Evolutionary conservation across 164 flowering plant genomes (phyloP), one percentile per base, ranked within the genome.

Genomic region (Echeveria elegans): DNA sequence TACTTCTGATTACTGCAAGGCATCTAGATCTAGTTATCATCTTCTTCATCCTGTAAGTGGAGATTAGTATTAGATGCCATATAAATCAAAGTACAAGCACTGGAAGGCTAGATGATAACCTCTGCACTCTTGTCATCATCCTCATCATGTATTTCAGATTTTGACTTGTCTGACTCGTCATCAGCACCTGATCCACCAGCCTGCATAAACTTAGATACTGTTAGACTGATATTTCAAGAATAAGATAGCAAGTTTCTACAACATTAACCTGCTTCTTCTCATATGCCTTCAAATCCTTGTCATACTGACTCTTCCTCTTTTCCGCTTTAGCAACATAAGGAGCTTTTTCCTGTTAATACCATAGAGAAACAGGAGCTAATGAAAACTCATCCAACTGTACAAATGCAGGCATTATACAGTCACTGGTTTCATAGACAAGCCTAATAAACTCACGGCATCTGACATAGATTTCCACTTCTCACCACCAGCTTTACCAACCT

Each of bases 401-500:
- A n/a, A n/a, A n/a, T n/a, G n/a, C n/a, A n/a, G n/a, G 48, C 7
- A 52, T 12, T 38, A 26, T 0, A 14, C 1, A 45, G 28, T 16
- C 56, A 30, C 2, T 10, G 23, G 36, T 23, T 40, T 16, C 32
- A 19, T 3, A 19, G 32, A 11, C 38, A 19, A 3, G 47, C 11
- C 47, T 11, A 31, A 41, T 6, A 43, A 36, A 53, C 81, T 75
- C 71, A 78, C 81, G 65, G 76, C 18, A 16, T 70, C 76, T 56
- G 81, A 70, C 78, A 78, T 64, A 2, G 74, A 68, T 40, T 70
- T 78, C 81, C 81, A 78, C 66, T 73, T 75, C 26, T 68, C 74
- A 1, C 80, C 78, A 18, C 77, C 80, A 67, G 77, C 77, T 67
- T 77, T 77, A 6, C 67, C 69, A 41, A 74, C 75, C 80, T 77